Evolutionary conservation across 805 yeast species (phyloP).

Genomic region (Allodekkera sacchari): DNA sequence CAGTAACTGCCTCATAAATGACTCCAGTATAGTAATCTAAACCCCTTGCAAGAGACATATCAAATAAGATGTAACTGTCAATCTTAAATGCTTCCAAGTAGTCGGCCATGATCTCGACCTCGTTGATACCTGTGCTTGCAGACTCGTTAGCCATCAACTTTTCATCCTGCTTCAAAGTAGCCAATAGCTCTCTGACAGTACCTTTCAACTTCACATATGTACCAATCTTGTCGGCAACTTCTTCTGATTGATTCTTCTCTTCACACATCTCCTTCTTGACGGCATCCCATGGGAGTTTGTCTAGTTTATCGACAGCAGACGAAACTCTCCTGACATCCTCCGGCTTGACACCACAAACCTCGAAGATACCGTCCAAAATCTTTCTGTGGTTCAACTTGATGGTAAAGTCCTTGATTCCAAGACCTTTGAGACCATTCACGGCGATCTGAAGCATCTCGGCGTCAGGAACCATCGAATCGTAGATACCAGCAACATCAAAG

Average conservation of each 20-base stretch:
- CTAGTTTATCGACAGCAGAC: constrained; percentile 94
- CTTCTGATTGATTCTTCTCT: constrained; percentile 86
- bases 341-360: constrained; percentile 87
- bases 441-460: constrained; percentile 76
- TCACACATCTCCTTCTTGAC: constrained; percentile 87
- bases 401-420: constrained; percentile 86
- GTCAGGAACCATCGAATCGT: constrained; percentile 94
- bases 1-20: constrained; percentile 93
- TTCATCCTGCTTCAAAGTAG: constrained; percentile 47
- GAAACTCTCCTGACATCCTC: constrained; percentile 92
- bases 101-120: constrained; percentile 65
- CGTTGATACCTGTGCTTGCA: constrained; percentile 75
- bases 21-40: constrained; percentile 96
- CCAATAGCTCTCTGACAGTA: constrained; percentile 53
- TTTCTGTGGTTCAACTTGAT: constrained; percentile 93
- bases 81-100: constrained; percentile 82
- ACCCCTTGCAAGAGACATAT: constrained; percentile 93
- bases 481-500: constrained; percentile 90
- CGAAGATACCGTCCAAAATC: constrained; percentile 90
- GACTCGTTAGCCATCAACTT: constrained; percentile 53
- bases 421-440: constrained; percentile 74
- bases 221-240: constrained; percentile 89
- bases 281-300: constrained; percentile 90
- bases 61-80: constrained; percentile 63
- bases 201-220: constrained; percentile 85